phyloP scores from a whole-genome alignment of 345 rosid genomes.

The Carallia brachiata region DNA sequence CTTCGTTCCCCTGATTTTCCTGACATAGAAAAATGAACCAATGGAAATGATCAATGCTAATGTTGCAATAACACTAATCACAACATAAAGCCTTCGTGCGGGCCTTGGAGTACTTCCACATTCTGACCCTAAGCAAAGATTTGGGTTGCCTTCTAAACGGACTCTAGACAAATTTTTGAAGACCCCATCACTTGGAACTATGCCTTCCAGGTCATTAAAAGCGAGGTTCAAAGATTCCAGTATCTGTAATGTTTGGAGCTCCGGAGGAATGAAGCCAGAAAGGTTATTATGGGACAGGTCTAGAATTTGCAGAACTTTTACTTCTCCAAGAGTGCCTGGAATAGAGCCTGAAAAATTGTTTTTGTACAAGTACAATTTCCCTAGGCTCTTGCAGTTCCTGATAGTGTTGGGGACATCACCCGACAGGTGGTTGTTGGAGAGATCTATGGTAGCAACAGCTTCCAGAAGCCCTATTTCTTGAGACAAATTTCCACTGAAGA shows the following conservation, averaged over 20 bases:
- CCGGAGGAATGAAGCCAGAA: slow-evolving; percentile 45
- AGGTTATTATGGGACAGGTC: slow-evolving; percentile 49
- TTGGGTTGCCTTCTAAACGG: slow-evolving; percentile 21
- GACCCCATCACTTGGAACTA: slow-evolving; percentile 31
- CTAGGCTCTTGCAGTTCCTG: slow-evolving; percentile 45
- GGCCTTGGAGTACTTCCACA: slow-evolving; percentile 17
- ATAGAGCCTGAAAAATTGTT: slow-evolving; percentile 42
- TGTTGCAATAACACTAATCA: slow-evolving; percentile 9
- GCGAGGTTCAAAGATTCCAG: slow-evolving; percentile 46
- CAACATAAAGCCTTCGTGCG: slow-evolving; percentile 17
- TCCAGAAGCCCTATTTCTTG: slow-evolving; percentile 30
- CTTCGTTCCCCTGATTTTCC: slow-evolving; percentile 17
- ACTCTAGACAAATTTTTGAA: slow-evolving; percentile 31
- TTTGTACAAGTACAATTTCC: slow-evolving; percentile 34
- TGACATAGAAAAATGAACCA: slow-evolving; percentile 14
- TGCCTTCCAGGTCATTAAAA: slow-evolving; percentile 46
- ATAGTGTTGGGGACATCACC: slow-evolving; percentile 43
- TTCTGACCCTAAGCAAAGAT: slow-evolving; percentile 23
- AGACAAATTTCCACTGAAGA: slow-evolving; percentile 36
- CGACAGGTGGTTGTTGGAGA: slow-evolving; percentile 39
- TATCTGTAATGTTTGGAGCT: slow-evolving; percentile 31
- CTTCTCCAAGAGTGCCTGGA: slow-evolving; percentile 30
- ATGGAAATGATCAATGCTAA: slow-evolving; percentile 15
- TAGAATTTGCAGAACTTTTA: slow-evolving; percentile 41
- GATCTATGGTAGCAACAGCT: slow-evolving; percentile 41